Evolutionary conservation across 106 monocot genomes (phyloP).

Genomic region (Hemerocallis citrina): DNA sequence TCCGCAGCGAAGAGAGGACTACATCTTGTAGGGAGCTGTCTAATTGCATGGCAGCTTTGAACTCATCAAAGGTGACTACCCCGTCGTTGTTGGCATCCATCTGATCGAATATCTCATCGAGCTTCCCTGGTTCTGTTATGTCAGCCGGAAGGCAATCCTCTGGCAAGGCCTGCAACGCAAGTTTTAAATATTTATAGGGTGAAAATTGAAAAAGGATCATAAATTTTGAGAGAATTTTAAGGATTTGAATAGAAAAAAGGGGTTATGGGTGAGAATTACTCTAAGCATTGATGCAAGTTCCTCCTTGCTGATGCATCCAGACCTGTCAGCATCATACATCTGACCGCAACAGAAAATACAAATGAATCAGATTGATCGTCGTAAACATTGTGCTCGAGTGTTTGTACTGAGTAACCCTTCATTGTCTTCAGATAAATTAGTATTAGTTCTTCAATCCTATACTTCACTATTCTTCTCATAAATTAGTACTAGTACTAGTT

Average conservation of each 20-base stretch:
- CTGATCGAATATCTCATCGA: constrained; percentile 65
- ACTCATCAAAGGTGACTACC: constrained; percentile 60
- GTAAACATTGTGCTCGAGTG: not conserved
- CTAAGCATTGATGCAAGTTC: constrained; percentile 71
- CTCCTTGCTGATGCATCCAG: constrained; percentile 55
- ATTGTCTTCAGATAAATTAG: too few species aligned
- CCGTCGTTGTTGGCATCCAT: constrained; percentile 66
- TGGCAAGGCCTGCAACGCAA: constrained; percentile 46
- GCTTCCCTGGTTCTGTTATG: constrained; percentile 54
- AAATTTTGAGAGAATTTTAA: not conserved
- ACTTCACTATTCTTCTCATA: not conserved
- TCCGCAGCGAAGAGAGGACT: constrained; percentile 48
- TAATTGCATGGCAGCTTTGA: constrained; percentile 59
- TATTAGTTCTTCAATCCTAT: not conserved
- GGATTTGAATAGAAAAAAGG: not conserved
- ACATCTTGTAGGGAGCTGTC: constrained; percentile 64
- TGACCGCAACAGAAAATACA: constrained; percentile 6
- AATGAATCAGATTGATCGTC: not conserved
- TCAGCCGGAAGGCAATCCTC: constrained; percentile 67
- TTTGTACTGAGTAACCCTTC: not conserved
- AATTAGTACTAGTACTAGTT: not conserved
- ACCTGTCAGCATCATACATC: constrained; percentile 65
- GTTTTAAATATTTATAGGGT: too few species aligned
- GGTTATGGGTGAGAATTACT: constrained; percentile 9
- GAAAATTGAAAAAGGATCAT: too few species aligned